Conservation (phyloP, 1,139 yeast genomes). For the Yamadazyma pseudoaaseri region DNA sequence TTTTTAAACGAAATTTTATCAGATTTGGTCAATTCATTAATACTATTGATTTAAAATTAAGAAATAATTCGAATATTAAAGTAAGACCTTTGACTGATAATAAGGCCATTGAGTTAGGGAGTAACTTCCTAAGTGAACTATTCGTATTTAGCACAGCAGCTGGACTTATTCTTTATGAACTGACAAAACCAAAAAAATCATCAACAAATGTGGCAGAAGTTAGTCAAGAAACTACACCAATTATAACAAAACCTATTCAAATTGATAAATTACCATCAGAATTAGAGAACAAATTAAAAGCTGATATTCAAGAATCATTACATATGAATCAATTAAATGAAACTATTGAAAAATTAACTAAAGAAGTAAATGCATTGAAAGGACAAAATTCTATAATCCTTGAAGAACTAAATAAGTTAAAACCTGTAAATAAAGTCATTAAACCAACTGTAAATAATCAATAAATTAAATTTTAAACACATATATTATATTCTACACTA, state of each 20-base stretch:
- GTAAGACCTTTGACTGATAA: conserved; percentile 82
- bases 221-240: background rate
- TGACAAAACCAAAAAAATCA: conserved; percentile 57
- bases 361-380: conserved; percentile 9
- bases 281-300: background rate
- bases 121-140: conserved; percentile 72
- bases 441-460: conserved; percentile 9
- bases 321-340: background rate
- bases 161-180: conserved; percentile 70
- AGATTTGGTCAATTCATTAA: conserved; percentile 74
- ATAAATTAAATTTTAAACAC: conserved; percentile 8
- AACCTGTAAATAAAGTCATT: conserved; percentile 2
- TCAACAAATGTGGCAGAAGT: conserved; percentile 31
- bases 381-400: conserved; percentile 12
- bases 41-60: conserved; percentile 64
- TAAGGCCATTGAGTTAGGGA: conserved; percentile 82
- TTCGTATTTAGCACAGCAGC: conserved; percentile 83
- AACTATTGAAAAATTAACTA: conserved; percentile 2
- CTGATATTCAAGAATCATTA: background rate
- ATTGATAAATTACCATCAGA: background rate
- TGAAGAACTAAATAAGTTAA: conserved; percentile 11
- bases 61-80: conserved; percentile 60
- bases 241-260: background rate
- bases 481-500: conserved; percentile 16
- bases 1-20: conserved; percentile 63